Evolutionary conservation across 352 stramenopile genomes (phyloP).

Genomic region (Phytophthora syringae): DNA sequence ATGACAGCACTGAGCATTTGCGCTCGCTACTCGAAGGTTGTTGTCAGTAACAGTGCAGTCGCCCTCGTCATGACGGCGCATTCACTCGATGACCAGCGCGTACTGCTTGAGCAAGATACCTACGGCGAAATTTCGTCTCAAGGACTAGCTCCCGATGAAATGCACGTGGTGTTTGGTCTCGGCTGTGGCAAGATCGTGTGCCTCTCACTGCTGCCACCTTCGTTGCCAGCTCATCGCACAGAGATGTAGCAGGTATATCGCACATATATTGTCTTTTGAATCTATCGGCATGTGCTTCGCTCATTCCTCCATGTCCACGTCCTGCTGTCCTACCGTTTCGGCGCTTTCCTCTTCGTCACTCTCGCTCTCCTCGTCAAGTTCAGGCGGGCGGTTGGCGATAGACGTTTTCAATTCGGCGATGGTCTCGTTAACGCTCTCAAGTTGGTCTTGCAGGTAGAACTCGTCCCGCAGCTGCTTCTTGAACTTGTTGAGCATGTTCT

Average conservation of each 20-base stretch:
- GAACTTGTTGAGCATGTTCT: constrained; percentile 79
- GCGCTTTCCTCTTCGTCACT: constrained; percentile 45
- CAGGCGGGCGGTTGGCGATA: constrained; percentile 63
- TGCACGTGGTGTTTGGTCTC: constrained; percentile 75
- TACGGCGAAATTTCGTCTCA: constrained; percentile 67
- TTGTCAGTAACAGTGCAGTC: constrained; percentile 64
- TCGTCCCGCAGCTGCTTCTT: constrained; percentile 74
- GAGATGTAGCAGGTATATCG: constrained; percentile 42
- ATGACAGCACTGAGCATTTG: constrained; percentile 69
- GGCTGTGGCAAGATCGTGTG: constrained; percentile 60
- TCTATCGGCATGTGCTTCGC: constrained; percentile 47
- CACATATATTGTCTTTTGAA: constrained; percentile 54
- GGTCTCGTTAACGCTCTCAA: constrained; percentile 77
- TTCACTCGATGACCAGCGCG: constrained; percentile 50
- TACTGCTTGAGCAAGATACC: constrained; percentile 55
- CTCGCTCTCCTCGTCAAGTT: constrained; percentile 62
- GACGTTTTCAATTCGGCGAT: constrained; percentile 58
- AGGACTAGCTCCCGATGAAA: constrained; percentile 75
- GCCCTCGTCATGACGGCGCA: constrained; percentile 59
- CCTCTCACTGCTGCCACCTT: constrained; percentile 46
- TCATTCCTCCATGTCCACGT: constrained; percentile 88
- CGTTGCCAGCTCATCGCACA: constrained; percentile 8
- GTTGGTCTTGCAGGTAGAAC: constrained; percentile 81
- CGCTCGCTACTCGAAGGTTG: constrained; percentile 66
- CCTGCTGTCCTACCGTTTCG: constrained; percentile 52